phyloP scores from a whole-genome alignment of 1,284 basidiomycete species.

The Ganoderma leucocontextum region DNA sequence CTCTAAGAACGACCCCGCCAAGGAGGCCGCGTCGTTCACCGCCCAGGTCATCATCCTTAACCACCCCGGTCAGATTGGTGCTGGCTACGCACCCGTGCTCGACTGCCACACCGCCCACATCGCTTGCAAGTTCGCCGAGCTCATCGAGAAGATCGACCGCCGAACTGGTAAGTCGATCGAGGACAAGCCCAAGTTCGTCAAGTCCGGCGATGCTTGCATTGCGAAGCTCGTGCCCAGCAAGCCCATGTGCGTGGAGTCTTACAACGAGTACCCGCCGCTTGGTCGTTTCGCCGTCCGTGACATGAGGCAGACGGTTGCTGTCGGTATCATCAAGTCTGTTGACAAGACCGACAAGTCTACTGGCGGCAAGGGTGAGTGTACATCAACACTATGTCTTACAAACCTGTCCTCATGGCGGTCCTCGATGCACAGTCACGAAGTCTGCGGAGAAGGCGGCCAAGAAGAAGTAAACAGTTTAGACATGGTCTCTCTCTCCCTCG shows the following conservation, averaged over 20 bases:
- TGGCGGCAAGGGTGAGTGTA: constrained; percentile 81
- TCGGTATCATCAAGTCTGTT: constrained; percentile 97
- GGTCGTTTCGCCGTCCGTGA: constrained; percentile 99
- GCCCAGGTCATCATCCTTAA: constrained; percentile 99
- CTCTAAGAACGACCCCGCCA: constrained; percentile 99
- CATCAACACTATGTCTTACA: constrained; percentile 25
- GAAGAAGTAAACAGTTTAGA: constrained; percentile 90
- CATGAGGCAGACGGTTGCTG: constrained; percentile 98
- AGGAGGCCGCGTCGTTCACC: constrained; percentile 99
- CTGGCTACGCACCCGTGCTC: constrained; percentile 97
- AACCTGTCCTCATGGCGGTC: constrained; percentile 16
- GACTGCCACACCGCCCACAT: constrained; percentile 99
- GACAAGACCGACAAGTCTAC: constrained; percentile 87
- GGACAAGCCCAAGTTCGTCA: constrained; percentile 93
- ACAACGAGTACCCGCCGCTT: constrained; percentile 98
- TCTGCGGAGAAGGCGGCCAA: constrained; percentile 95
- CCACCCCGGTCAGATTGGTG: constrained; percentile 99
- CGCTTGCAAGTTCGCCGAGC: constrained; percentile 99
- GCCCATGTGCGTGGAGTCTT: constrained; percentile 98
- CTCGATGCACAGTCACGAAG: constrained; percentile 76
- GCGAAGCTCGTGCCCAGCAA: constrained; percentile 97
- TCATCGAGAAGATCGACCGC: constrained; percentile 99
- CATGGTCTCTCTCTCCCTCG: constrained; percentile 43
- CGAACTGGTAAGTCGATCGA: constrained; percentile 96
- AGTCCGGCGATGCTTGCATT: constrained; percentile 95